A percentile compares a stretch with the other conserved stretches of the same genome.
phyloP scores from a whole-genome alignment of 164 flowering plant species.

The Brasenia schreberi region DNA sequence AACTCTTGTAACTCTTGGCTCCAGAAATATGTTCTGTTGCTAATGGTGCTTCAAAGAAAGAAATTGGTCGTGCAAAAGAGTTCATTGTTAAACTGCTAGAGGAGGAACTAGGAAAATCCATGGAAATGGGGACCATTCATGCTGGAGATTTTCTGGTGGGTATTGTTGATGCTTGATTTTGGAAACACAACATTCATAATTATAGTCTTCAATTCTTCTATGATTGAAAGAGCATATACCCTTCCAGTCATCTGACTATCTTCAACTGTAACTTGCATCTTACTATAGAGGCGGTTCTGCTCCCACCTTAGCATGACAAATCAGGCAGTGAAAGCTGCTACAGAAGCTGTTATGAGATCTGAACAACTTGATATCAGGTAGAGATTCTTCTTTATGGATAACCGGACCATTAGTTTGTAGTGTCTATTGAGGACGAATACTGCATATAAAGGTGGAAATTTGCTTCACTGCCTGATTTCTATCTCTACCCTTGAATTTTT shows the following conservation, averaged over 20 bases:
- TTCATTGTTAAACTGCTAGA: conserved; percentile 28
- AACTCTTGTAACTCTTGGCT: conserved; percentile 5
- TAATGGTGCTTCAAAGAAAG: conserved; percentile 38
- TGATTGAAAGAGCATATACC: too few relatives aligned
- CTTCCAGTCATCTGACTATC: too few relatives aligned
- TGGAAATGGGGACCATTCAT: conserved; percentile 38
- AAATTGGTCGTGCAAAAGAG: conserved; percentile 29
- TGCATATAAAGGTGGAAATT: too few relatives aligned
- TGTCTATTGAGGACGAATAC: too few relatives aligned
- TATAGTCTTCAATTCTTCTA: too few relatives aligned
- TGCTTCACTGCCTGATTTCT: too few relatives aligned
- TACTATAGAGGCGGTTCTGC: conserved; percentile 26
- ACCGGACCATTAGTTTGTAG: too few relatives aligned
- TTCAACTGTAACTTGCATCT: not conserved
- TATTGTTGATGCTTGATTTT: not conserved
- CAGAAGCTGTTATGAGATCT: conserved; percentile 34
- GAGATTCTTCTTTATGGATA: too few relatives aligned
- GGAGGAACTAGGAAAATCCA: conserved; percentile 26
- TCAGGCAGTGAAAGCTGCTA: conserved; percentile 32
- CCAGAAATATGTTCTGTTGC: conserved; percentile 35
- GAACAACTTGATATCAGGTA: conserved; percentile 43
- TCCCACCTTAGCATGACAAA: conserved; percentile 29
- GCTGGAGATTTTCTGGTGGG: conserved; percentile 35
- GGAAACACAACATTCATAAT: too few relatives aligned
- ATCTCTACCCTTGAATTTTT: too few relatives aligned